Evolutionary conservation across 345 rosid species (phyloP).

Genomic region (Luvunga scandens): DNA sequence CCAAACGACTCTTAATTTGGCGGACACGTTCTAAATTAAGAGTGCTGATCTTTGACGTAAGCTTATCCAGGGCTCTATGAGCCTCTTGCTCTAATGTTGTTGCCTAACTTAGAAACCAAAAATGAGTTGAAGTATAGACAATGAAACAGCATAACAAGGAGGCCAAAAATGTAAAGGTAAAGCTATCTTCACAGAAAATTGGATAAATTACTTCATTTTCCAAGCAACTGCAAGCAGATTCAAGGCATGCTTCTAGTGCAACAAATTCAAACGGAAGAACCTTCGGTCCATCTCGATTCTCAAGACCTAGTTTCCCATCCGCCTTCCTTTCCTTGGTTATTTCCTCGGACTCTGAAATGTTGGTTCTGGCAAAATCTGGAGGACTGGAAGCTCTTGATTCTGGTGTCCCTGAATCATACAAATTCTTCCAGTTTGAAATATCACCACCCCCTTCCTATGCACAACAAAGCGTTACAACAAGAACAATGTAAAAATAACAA

Average conservation of each 20-base stretch:
- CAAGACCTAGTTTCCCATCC: conserved; percentile 56
- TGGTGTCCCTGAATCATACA: conserved; percentile 38
- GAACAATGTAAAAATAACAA: not conserved
- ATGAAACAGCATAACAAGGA: not conserved
- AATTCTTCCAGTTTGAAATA: conserved; percentile 38
- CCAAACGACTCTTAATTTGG: conserved; percentile 67
- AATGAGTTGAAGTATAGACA: not conserved
- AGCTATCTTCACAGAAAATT: not conserved
- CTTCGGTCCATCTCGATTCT: conserved; percentile 54
- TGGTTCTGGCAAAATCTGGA: conserved; percentile 22
- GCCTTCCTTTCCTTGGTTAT: conserved; percentile 39
- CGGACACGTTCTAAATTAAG: conserved; percentile 69
- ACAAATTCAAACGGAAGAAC: conserved; percentile 69
- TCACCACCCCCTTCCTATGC: conserved; percentile 54
- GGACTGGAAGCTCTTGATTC: conserved; percentile 30
- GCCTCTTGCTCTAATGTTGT: conserved; percentile 62
- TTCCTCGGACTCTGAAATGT: conserved; percentile 28
- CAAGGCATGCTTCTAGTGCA: conserved; percentile 68
- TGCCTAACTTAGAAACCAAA: conserved; percentile 35
- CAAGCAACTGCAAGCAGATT: conserved; percentile 64
- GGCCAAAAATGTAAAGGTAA: not conserved
- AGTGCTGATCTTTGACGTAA: conserved; percentile 69
- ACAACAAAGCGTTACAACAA: not conserved
- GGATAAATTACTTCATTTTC: conserved; percentile 51
- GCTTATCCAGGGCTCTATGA: conserved; percentile 64